phyloP scores from a whole-genome alignment of 805 yeast genomes.

The Ogataea siamensis region DNA sequence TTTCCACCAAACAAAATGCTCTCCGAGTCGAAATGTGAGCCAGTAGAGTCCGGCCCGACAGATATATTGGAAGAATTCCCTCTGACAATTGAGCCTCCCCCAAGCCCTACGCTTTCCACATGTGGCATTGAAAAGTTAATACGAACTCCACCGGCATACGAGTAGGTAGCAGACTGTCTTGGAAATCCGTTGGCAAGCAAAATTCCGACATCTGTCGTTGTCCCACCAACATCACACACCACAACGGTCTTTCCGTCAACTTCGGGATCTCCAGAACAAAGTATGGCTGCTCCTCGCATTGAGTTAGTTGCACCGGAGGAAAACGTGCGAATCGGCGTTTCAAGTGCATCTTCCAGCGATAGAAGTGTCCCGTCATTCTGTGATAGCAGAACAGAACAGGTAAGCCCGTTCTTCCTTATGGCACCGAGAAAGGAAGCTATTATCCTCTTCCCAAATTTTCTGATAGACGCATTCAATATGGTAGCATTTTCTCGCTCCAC shows the following conservation, averaged over 20 bases:
- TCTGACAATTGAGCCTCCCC: slow-evolving; percentile 10
- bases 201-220: slow-evolving; percentile 10
- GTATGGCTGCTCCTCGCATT: slow-evolving; percentile 11
- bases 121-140: slow-evolving; percentile 11
- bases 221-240: slow-evolving; percentile 12
- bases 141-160: slow-evolving; percentile 9
- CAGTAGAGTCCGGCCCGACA: slow-evolving; percentile 9
- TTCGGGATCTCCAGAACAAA: slow-evolving; percentile 9
- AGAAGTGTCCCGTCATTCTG: slow-evolving; percentile 10
- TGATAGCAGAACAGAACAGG: slow-evolving; percentile 7
- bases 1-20: slow-evolving; percentile 8
- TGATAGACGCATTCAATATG: slow-evolving; percentile 8
- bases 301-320: slow-evolving; percentile 13
- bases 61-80: slow-evolving; percentile 1
- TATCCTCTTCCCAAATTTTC: slow-evolving; percentile 5
- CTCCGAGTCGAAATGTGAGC: slow-evolving; percentile 5
- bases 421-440: slow-evolving; percentile 6
- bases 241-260: slow-evolving; percentile 5
- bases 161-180: slow-evolving; percentile 9
- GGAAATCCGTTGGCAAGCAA: slow-evolving; percentile 8
- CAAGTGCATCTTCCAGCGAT: slow-evolving; percentile 7
- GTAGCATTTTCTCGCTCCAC: slow-evolving; percentile 11
- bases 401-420: slow-evolving; percentile 4
- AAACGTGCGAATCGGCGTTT: slow-evolving; percentile 7
- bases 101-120: slow-evolving; percentile 8